Base-by-base conservation (phyloP, 139 green algal genomes). In the Ulvella scutata region DNA sequence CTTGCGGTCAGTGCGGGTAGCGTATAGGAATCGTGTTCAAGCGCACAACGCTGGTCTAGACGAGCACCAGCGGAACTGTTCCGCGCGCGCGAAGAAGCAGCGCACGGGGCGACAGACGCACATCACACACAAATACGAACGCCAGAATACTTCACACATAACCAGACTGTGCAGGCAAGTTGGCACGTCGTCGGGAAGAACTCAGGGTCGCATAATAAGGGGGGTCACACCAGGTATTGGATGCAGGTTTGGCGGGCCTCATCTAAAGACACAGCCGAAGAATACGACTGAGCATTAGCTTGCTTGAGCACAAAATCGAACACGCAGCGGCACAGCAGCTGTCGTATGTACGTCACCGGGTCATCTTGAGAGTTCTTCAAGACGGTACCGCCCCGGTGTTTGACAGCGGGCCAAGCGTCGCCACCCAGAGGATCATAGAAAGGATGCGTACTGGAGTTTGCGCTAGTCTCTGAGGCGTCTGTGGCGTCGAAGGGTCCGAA, bases 161-260 rank as follows among this genome's bases (percentile, higher is more conserved):
- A n/a, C n/a, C n/a, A n/a, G n/a, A n/a, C n/a, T n/a, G n/a, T n/a
- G n/a, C n/a, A n/a, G n/a, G n/a, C n/a, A n/a, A n/a, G n/a, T n/a
- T n/a, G n/a, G n/a, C n/a, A n/a, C n/a, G n/a, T n/a, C n/a, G n/a
- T n/a, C n/a, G n/a, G n/a, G n/a, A n/a, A n/a, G n/a, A n/a, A n/a
- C n/a, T n/a, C n/a, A n/a, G n/a, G n/a, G n/a, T n/a, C n/a, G n/a
- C n/a, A n/a, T n/a, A n/a, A n/a, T n/a, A n/a, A n/a, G n/a, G n/a
- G n/a, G n/a, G n/a, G n/a, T n/a, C 51, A 26, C 51, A 67, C 51
- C 51, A 67, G 51, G 51, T 67, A 67, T 67, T 67, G 51, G 6
- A 67, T 26, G 51, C 51, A 67, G 31, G 51, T 67, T 26, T 67
- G 51, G n/a, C 51, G 31, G n/a, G 51, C 51, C 31, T 67, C 51